Base-by-base conservation (phyloP, 2,329 filamentous ascomycete genomes). In the Cercospora sp. region DNA sequence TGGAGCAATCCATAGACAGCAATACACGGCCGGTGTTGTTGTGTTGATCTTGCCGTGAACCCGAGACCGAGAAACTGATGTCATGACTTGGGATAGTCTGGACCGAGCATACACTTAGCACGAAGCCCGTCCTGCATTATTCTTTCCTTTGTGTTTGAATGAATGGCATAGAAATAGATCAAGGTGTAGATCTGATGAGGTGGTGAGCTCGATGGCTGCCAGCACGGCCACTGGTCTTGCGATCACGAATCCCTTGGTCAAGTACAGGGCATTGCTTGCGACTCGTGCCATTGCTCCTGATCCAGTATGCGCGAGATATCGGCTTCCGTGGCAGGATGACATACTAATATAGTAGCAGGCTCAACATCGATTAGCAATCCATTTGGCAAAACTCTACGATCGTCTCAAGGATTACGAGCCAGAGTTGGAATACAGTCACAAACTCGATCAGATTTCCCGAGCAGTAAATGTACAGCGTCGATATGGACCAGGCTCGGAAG, bases 361-460 rank as follows among this genome's bases (percentile, higher is more conserved):
- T 13, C 75, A 78, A 70, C 72, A 77, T 65, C 73, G 72, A 42
- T 51, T 78, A 77, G 91, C 91, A 5, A 83, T 92, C 48, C 90
- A 94, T 78, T 83, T 94, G 1, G 90, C 92, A 72, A 91, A 92
- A 76, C 83, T 94, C 10, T 94, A 95, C 73, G 82, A 87, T 42
- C 85, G 89, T 2, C 82, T 94, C 48, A 93, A 92, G 76, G 91
- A 94, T 77, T 94, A 95, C 79, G 87, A 90, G 39, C 92, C 91
- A 0, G 86, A 88, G 58, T 73, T 86, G 12, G 90, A 93, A 75
- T 94, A 94, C 76, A 85, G 85, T 31, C 82, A 87, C 69, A 86
- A 87, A 30, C 82, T 95, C 1, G 84, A 85, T 53, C 87, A 88
- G 70, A 83, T 92, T 30, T 85, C 85, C 5, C 78, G 80, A 26